A percentile compares a stretch with the other conserved stretches of the same genome.
Evolutionary conservation across 163 green algal genomes (phyloP).

Genomic region (Chlamydomonas reinhardtii): DNA sequence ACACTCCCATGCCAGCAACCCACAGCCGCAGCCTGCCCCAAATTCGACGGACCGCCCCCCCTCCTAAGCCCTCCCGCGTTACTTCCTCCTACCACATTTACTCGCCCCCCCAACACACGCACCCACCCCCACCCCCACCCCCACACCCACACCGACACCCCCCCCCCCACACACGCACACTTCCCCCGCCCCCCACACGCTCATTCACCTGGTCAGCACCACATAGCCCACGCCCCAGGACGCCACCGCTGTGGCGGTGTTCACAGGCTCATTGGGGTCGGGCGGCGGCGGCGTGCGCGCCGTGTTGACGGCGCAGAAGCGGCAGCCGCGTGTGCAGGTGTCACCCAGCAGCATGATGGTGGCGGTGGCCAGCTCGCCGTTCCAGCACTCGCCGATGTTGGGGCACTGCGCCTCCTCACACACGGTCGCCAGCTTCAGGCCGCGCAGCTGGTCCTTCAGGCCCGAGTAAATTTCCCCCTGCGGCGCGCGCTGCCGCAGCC

Average conservation of each 20-base stretch:
- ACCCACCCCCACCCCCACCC: no score
- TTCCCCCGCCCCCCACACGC: no score
- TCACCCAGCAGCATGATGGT: constrained; percentile 94
- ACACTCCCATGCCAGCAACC: no score
- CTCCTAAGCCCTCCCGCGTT: no score
- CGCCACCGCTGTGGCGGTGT: constrained; percentile 84
- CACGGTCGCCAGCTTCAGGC: constrained; percentile 91
- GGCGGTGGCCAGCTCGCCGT: constrained; percentile 76
- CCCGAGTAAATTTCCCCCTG: constrained; percentile 88
- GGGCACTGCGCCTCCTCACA: constrained; percentile 97
- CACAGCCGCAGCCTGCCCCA: no score
- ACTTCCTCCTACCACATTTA: no score
- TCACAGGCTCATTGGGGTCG: constrained; percentile 76
- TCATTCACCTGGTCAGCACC: constrained; percentile 79
- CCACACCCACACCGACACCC: no score
- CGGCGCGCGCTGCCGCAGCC: constrained; percentile 92
- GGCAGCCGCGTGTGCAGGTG: constrained; percentile 88
- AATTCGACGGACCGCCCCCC: no score
- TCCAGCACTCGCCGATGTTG: constrained; percentile 98
- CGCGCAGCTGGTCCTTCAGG: constrained; percentile 83
- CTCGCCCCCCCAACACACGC: no score
- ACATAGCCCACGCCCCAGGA: constrained; percentile 94
- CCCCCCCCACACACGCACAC: no score
- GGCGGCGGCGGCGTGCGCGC: constrained; percentile 73
- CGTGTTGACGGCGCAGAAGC: constrained; percentile 96